phyloP scores from a whole-genome alignment of 2,329 filamentous ascomycete genomes.

The Nemania abortiva region DNA sequence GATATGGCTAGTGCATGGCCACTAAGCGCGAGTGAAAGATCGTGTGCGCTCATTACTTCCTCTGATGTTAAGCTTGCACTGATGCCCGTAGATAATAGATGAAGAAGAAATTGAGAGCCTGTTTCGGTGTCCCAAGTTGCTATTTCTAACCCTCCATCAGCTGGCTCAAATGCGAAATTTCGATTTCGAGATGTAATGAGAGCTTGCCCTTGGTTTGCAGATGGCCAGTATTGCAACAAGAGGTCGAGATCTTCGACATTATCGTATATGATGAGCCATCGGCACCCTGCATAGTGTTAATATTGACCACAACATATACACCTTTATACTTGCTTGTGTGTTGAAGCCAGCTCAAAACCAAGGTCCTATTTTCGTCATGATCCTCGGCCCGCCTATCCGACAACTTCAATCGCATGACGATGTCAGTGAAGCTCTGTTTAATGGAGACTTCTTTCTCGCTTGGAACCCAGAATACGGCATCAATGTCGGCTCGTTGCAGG shows the following conservation, averaged over 20 bases:
- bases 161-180: not conserved
- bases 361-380: not conserved
- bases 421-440: not conserved
- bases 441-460: not conserved
- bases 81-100: not conserved
- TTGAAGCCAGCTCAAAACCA: not conserved
- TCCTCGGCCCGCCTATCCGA: too few species aligned
- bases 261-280: constrained; percentile 5
- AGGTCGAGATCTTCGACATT: not conserved
- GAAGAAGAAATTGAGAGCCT: not conserved
- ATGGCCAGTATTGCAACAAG: not conserved
- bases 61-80: not conserved
- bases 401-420: not conserved
- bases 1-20: constrained; percentile 2
- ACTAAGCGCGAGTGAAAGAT: not conserved
- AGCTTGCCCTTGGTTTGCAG: not conserved
- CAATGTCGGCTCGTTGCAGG: not conserved
- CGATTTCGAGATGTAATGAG: constrained; percentile 3
- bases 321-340: not conserved
- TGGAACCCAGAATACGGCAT: not conserved
- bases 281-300: too few species aligned
- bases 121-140: not conserved
- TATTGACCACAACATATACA: too few species aligned
- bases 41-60: not conserved
- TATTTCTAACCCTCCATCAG: not conserved